Conservation (phyloP, 2,329 filamentous ascomycete genomes). For the Talaromyces sp. region DNA sequence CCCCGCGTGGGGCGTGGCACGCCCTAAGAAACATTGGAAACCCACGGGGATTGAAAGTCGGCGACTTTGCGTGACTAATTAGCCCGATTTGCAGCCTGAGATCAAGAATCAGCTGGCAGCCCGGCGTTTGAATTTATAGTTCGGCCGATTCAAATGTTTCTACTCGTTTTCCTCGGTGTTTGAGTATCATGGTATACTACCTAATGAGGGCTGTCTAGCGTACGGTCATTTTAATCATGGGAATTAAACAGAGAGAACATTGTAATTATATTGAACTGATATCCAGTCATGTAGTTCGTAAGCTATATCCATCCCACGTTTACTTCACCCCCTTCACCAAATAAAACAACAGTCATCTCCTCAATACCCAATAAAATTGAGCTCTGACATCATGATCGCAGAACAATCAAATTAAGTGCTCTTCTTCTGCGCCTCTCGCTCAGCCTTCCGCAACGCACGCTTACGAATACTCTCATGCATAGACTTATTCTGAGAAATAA, state of each 20-base stretch:
- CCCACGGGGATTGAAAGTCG: too few relatives aligned
- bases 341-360: background rate
- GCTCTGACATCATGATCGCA: background rate
- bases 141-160: too few relatives aligned
- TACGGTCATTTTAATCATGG: conserved; percentile 47
- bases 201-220: too few relatives aligned
- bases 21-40: too few relatives aligned
- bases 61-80: too few relatives aligned
- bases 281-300: conserved; percentile 5
- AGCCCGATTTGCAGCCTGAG: too few relatives aligned
- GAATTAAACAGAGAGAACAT: conserved; percentile 42
- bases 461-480: conserved; percentile 85
- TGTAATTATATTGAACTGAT: background rate
- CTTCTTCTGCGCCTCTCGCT: conserved; percentile 69
- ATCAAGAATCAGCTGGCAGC: too few relatives aligned
- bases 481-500: conserved; percentile 63
- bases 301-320: background rate
- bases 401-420: conserved; percentile 30
- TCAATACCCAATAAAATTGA: conserved; percentile 1
- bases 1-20: too few relatives aligned
- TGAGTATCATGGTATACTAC: too few relatives aligned
- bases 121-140: too few relatives aligned
- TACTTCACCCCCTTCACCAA: background rate
- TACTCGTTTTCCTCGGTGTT: too few relatives aligned
- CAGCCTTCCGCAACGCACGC: conserved; percentile 80